Conservation (phyloP, 2,329 filamentous ascomycete species). For the Aureobasidium sp. region DNA sequence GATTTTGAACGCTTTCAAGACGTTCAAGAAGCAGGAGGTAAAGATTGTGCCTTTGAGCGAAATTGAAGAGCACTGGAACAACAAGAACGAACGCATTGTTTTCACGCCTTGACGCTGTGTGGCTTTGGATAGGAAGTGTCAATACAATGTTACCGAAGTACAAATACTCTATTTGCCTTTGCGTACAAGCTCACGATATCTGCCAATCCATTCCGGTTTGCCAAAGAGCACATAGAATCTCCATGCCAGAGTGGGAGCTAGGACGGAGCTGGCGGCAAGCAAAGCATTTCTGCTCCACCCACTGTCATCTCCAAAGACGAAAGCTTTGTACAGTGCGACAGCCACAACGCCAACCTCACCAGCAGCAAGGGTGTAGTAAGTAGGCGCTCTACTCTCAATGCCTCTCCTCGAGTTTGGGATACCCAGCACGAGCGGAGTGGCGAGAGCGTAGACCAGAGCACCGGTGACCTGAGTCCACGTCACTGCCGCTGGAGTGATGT, state of each 20-base stretch:
- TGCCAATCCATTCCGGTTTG: constrained; percentile 4
- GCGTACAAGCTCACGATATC: background rate
- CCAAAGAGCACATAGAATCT: constrained; percentile 7
- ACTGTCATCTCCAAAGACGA: background rate
- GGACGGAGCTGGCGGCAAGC: background rate
- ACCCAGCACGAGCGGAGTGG: background rate
- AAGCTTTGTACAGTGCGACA: constrained; percentile 1
- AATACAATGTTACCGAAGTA: no score
- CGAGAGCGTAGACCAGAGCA: constrained; percentile 1
- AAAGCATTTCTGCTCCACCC: background rate
- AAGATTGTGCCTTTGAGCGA: constrained; percentile 20
- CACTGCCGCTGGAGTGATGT: background rate
- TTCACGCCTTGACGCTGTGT: constrained; percentile 16
- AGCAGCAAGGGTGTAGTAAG: background rate
- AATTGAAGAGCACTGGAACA: constrained; percentile 23
- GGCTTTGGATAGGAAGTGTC: no score
- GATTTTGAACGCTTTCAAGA: constrained; percentile 20
- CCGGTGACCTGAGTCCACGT: constrained; percentile 5
- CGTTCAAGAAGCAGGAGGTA: constrained; percentile 19
- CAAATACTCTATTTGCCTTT: background rate
- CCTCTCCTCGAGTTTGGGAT: background rate
- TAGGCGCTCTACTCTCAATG: constrained; percentile 1
- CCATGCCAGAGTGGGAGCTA: background rate
- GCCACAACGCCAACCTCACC: background rate
- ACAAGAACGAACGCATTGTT: constrained; percentile 21